Percentiles rank a stretch among this genome's conserved stretches.
Evolutionary conservation across 2,329 filamentous ascomycete genomes (phyloP).

Genomic region (Emmonsia crescens): DNA sequence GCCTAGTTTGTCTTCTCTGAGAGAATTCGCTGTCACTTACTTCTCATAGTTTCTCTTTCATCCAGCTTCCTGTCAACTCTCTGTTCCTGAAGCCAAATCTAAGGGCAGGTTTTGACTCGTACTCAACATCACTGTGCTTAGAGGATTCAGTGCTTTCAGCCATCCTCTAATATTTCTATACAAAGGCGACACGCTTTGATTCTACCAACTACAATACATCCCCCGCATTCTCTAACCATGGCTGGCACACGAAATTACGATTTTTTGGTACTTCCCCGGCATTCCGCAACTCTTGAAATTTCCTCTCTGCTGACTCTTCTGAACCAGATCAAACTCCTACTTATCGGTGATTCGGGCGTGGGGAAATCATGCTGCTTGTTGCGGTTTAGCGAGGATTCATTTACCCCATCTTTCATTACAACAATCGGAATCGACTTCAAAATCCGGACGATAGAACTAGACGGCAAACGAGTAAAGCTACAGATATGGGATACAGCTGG

Average conservation of each 20-base stretch:
- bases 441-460: conserved; percentile 96
- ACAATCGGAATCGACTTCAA: conserved; percentile 99
- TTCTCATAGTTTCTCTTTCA: not conserved
- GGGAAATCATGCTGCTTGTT: conserved; percentile 96
- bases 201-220: not conserved
- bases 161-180: not conserved
- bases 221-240: conserved; percentile 43
- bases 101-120: not conserved
- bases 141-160: not conserved
- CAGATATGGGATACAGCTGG: conserved; percentile 99
- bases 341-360: conserved; percentile 93
- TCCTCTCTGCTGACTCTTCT: not conserved
- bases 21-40: not conserved
- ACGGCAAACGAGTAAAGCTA: conserved; percentile 96
- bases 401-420: conserved; percentile 95
- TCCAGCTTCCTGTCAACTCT: not conserved
- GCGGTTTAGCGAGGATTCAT: conserved; percentile 94
- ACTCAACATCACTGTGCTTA: not conserved
- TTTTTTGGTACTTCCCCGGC: conserved; percentile 64
- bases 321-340: conserved; percentile 80
- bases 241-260: conserved; percentile 98
- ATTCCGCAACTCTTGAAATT: not conserved
- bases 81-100: not conserved
- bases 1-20: not conserved
- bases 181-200: not conserved